Conservation (phyloP, 164 flowering plant genomes). For the Vitis rupestris region DNA sequence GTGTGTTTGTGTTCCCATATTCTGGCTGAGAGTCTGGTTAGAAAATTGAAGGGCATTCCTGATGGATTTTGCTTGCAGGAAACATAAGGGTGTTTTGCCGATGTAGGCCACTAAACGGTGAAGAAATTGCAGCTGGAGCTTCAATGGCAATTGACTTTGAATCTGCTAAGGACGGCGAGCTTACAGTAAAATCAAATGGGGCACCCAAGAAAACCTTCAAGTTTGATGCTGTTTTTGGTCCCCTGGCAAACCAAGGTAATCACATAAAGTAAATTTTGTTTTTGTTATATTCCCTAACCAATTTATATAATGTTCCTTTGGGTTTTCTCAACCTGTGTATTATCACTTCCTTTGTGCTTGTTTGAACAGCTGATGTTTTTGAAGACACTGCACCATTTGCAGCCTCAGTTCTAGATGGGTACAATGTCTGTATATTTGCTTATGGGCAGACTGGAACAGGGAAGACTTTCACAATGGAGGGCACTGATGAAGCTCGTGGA, state of each 20-base stretch:
- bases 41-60: background rate
- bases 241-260: slow-evolving; percentile 81
- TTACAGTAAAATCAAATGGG: slow-evolving; percentile 67
- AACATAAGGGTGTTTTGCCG: slow-evolving; percentile 95
- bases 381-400: slow-evolving; percentile 86
- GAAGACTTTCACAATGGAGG: slow-evolving; percentile 97
- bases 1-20: background rate
- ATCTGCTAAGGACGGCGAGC: slow-evolving; percentile 81
- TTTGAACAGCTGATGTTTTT: slow-evolving; percentile 64
- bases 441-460: slow-evolving; percentile 99
- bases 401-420: slow-evolving; percentile 90
- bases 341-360: slow-evolving; percentile 3
- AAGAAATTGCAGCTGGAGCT: slow-evolving; percentile 70
- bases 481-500: slow-evolving; percentile 79
- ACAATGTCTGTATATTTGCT: slow-evolving; percentile 97
- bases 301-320: background rate
- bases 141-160: slow-evolving; percentile 76
- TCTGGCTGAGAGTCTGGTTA: background rate
- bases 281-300: background rate
- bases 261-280: background rate
- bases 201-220: slow-evolving; percentile 61
- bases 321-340: background rate
- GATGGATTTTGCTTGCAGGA: slow-evolving; percentile 44
- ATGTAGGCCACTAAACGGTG: slow-evolving; percentile 76
- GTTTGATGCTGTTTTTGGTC: slow-evolving; percentile 88